These are phyloP conservation scores for Miamiensis avidus DNA, from an alignment of 169 alveolate genomes.

Conservation along the genomic window DNA sequence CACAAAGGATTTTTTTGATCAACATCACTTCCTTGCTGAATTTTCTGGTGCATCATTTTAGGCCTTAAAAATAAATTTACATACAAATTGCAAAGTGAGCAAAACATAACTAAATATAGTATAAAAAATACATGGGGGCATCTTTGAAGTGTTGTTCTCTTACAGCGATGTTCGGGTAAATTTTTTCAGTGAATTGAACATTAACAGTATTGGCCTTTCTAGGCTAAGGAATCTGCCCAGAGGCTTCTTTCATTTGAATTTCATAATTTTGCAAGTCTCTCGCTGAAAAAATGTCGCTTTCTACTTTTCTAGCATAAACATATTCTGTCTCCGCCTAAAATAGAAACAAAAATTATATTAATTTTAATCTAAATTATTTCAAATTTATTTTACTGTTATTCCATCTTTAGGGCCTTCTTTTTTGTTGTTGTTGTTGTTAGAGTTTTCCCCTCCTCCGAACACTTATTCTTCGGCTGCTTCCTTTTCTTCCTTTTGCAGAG, in stretches of 20 bases:
- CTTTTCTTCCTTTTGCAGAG: constrained; percentile 55
- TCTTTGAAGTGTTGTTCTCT: constrained; percentile 79
- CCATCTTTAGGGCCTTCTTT: constrained; percentile 57
- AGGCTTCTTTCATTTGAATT: constrained; percentile 29
- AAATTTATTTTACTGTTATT: constrained; percentile 44
- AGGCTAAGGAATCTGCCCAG: constrained; percentile 49
- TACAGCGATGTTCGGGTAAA: constrained; percentile 79
- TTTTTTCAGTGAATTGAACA: constrained; percentile 75
- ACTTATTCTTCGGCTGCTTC: constrained; percentile 52
- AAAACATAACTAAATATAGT: no score
- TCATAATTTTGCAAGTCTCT: constrained; percentile 40
- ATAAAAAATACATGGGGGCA: constrained; percentile 78
- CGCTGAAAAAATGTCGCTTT: constrained; percentile 33
- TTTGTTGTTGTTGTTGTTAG: constrained; percentile 48
- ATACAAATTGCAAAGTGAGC: not conserved
- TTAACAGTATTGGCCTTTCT: constrained; percentile 56
- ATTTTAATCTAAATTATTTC: constrained; percentile 29
- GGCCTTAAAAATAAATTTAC: constrained; percentile 29
- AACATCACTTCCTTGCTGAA: constrained; percentile 68
- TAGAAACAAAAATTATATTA: not conserved
- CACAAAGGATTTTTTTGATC: constrained; percentile 85
- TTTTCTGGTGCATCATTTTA: constrained; percentile 64
- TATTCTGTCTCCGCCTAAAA: not conserved
- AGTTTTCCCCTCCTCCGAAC: constrained; percentile 44
- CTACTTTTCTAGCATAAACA: constrained; percentile 32